Conservation (phyloP, 129 eudicot genomes). For the Flaveria trinervia region DNA sequence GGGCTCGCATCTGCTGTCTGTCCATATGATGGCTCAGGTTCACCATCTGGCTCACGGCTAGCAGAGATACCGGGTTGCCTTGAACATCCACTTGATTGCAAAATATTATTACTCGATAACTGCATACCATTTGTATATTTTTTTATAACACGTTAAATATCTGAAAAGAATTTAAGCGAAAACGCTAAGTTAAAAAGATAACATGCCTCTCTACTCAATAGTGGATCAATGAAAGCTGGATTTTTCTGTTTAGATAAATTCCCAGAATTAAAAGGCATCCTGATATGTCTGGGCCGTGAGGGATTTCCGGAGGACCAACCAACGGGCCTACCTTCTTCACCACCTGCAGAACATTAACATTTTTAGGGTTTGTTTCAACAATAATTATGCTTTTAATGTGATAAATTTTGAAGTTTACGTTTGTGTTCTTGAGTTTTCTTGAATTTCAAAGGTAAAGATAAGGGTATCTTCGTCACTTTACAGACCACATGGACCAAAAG, state of each 20-base stretch:
- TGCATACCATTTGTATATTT: conserved; percentile 30
- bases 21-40: conserved; percentile 46
- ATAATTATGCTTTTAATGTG: not conserved
- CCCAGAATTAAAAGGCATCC: conserved; percentile 49
- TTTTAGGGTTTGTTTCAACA: not conserved
- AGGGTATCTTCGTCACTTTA: not conserved
- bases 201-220: conserved; percentile 60
- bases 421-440: not conserved
- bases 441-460: not conserved
- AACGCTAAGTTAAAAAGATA: not conserved
- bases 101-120: conserved; percentile 45
- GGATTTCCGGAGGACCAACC: conserved; percentile 63
- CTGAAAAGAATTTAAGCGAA: not conserved
- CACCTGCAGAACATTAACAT: conserved; percentile 46
- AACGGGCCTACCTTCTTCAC: conserved; percentile 56
- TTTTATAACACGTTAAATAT: not conserved
- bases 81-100: conserved; percentile 67
- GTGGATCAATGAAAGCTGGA: conserved; percentile 59
- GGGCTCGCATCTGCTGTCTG: conserved; percentile 60
- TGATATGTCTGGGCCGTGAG: conserved; percentile 44
- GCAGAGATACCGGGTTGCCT: conserved; percentile 68
- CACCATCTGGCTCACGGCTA: conserved; percentile 67
- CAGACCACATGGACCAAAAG: not conserved
- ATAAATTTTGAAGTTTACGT: not conserved
- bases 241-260: conserved; percentile 63